These are phyloP conservation scores for Nigrograna mackinnonii DNA, from an alignment of 2,329 filamentous ascomycete species.

Conservation along the genomic window DNA sequence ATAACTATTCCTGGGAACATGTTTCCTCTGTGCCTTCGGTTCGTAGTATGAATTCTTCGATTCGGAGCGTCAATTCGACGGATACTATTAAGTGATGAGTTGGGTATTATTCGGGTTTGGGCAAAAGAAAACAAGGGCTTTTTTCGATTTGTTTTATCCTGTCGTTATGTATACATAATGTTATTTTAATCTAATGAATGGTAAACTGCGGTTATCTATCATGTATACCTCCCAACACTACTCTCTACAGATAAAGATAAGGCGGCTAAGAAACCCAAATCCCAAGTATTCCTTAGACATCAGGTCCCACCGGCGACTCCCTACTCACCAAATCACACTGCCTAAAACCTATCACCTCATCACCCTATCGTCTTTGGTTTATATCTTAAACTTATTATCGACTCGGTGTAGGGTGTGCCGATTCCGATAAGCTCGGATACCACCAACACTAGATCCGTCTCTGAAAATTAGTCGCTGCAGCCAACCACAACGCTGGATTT, in stretches of 20 bases:
- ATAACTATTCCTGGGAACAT: neutral
- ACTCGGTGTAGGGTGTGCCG: too few species aligned
- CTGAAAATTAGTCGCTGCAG: too few species aligned
- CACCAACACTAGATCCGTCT: too few species aligned
- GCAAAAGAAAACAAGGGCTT: neutral
- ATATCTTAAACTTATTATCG: too few species aligned
- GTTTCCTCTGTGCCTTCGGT: neutral
- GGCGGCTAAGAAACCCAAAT: too few species aligned
- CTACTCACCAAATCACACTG: slow-evolving; percentile 80
- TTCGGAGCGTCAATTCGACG: too few species aligned
- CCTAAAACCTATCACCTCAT: slow-evolving; percentile 75
- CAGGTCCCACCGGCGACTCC: slow-evolving; percentile 57
- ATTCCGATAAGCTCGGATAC: too few species aligned
- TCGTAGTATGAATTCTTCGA: neutral
- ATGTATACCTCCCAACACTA: neutral
- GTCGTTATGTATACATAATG: neutral
- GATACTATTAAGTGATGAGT: neutral
- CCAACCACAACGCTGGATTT: too few species aligned
- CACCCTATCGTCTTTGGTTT: too few species aligned
- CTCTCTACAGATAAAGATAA: too few species aligned
- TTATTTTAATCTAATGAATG: neutral
- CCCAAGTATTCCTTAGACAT: slow-evolving; percentile 7
- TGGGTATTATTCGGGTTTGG: neutral
- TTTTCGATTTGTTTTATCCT: neutral
- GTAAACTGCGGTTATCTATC: neutral